A percentile compares a stretch with the other conserved stretches of the same genome.
phyloP scores from a whole-genome alignment of 1,139 yeast genomes.

The Meyerozyma sp. region DNA sequence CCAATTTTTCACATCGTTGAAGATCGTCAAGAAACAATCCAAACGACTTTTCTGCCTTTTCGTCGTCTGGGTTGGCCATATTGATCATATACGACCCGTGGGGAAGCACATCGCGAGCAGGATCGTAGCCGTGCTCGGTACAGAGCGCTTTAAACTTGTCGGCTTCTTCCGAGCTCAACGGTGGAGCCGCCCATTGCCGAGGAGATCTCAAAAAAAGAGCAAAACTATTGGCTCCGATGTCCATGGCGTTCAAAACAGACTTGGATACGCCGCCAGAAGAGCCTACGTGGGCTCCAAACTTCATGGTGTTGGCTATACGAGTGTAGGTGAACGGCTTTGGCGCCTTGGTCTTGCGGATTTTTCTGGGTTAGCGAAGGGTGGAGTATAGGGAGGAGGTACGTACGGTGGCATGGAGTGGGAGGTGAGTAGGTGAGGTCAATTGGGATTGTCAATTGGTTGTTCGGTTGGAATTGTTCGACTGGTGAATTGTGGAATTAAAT shows the following conservation, averaged over 20 bases:
- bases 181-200: conserved; percentile 85
- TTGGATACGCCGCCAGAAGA: conserved; percentile 73
- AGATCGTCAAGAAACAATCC: conserved; percentile 84
- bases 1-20: conserved; percentile 75
- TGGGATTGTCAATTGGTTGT: not conserved
- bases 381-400: not conserved
- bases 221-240: conserved; percentile 78
- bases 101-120: conserved; percentile 73
- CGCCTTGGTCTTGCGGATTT: not conserved
- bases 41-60: conserved; percentile 70
- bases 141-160: conserved; percentile 60
- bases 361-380: not conserved
- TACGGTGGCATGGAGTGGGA: not conserved
- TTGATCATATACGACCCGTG: conserved; percentile 94
- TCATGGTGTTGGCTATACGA: conserved; percentile 12
- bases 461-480: too few relatives aligned
- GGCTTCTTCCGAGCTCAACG: conserved; percentile 62
- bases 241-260: conserved; percentile 67
- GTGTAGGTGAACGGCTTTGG: not conserved
- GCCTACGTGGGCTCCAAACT: conserved; percentile 81
- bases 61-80: conserved; percentile 83
- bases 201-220: conserved; percentile 91
- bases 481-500: too few relatives aligned
- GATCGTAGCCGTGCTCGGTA: conserved; percentile 57
- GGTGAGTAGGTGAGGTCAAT: too few relatives aligned